Conservation (phyloP, 805 yeast genomes). For the Candida fluviatilis region DNA sequence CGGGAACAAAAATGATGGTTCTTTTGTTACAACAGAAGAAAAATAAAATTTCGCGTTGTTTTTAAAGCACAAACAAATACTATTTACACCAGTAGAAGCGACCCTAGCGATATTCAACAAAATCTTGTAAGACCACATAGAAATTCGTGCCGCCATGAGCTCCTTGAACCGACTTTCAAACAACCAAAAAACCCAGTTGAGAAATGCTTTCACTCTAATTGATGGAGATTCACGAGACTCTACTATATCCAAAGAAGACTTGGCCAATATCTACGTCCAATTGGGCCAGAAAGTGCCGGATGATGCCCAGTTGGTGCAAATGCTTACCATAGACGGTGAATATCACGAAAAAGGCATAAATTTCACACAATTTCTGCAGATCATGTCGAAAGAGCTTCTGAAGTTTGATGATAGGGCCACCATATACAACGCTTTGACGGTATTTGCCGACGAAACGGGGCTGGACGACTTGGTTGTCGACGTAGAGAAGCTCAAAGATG, state of each 20-base stretch:
- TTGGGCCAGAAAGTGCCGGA: slow-evolving; percentile 46
- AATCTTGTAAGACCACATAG: no score
- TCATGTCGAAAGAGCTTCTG: slow-evolving; percentile 54
- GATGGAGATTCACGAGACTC: slow-evolving; percentile 80
- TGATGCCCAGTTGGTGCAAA: slow-evolving; percentile 40
- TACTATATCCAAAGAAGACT: slow-evolving; percentile 49
- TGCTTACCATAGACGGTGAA: slow-evolving; percentile 39
- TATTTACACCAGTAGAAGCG: no score
- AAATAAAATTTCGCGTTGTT: no score
- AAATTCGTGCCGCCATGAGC: no score
- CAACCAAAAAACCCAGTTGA: slow-evolving; percentile 59
- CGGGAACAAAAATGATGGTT: no score
- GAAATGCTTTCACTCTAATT: slow-evolving; percentile 73
- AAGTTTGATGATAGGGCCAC: slow-evolving; percentile 49
- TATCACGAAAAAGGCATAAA: slow-evolving; percentile 35
- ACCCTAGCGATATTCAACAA: no score
- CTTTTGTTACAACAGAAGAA: no score
- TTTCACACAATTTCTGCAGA: slow-evolving; percentile 62
- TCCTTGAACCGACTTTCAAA: slow-evolving; percentile 46
- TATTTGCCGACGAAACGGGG: slow-evolving; percentile 35
- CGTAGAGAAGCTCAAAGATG: slow-evolving; percentile 44
- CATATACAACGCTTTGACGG: slow-evolving; percentile 54
- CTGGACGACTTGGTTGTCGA: slow-evolving; percentile 42
- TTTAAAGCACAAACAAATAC: no score
- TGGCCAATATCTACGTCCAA: slow-evolving; percentile 49